A percentile compares a stretch with the other conserved stretches of the same genome.
Evolutionary conservation across 129 eudicot species (phyloP).

Genomic region (Kitagawia praeruptora): DNA sequence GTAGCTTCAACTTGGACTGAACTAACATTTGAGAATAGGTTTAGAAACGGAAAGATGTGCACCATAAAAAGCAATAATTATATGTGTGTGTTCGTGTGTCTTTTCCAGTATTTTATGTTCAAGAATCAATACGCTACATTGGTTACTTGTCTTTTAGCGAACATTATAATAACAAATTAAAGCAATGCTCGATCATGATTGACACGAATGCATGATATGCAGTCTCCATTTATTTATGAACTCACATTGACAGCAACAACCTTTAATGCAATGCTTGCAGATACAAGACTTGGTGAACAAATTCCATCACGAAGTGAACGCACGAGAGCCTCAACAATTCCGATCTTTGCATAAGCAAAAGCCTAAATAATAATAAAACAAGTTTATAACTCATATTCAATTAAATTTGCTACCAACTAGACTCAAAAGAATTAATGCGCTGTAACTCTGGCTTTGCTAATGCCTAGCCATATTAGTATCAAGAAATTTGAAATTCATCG

Average conservation of each 20-base stretch:
- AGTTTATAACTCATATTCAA: neutral
- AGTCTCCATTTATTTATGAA: constrained; percentile 4
- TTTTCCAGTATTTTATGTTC: neutral
- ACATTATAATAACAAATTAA: neutral
- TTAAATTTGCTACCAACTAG: neutral
- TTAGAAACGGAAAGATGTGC: neutral
- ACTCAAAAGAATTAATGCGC: neutral
- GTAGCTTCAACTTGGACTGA: neutral
- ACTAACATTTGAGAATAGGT: neutral
- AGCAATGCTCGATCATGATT: neutral
- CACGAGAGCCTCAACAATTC: constrained; percentile 76
- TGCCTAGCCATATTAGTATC: neutral
- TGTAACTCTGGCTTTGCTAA: neutral
- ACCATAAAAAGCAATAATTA: neutral
- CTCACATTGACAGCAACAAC: constrained; percentile 95
- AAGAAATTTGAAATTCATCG: neutral
- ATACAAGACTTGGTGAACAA: constrained; percentile 56
- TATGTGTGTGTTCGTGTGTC: too few relatives aligned
- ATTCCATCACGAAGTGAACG: constrained; percentile 60
- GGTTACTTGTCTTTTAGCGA: neutral
- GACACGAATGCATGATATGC: neutral
- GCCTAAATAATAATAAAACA: constrained; percentile 41
- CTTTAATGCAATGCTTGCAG: constrained; percentile 79
- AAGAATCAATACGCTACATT: neutral
- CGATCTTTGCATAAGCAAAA: constrained; percentile 83